Base-by-base conservation (phyloP, 805 yeast genomes). In the Phaffomyces antillensis region DNA sequence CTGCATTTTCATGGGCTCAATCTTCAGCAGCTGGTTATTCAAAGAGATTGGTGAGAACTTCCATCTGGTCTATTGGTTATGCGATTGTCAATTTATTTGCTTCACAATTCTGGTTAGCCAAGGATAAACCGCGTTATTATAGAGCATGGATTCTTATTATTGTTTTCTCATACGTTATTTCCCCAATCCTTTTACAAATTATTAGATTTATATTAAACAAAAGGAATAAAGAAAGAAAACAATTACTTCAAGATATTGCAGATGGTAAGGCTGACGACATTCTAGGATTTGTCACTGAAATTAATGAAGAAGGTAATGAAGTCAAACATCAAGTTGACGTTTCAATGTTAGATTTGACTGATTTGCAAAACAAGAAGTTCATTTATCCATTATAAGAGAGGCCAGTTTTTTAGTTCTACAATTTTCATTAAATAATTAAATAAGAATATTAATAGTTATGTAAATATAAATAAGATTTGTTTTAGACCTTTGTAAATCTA, bases 311-410 rank as follows among this genome's bases (percentile, higher is more conserved):
- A 16, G 60, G 61, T 18, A 48, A 51, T 8, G 41, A 54, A 10
- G 51, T 26, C 12, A 26, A 26, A 26, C 30, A 26, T 26, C 30
- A 55, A 20, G 75, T 70, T 13, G 64, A 69, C 43, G 50, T 65
- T 32, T 71, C 78, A 1, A 62, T 67, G 50, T 58, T 76, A 44
- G 83, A 77, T 57, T 55, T 76, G 34, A 78, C 83, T 5, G 82
- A 77, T 52, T 55, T 70, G 25, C 77, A 77, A 49, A 77, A 76
- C 53, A 62, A 71, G 51, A 56, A 64, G 17, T 77, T 76, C 48
- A 72, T 77, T 23, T 77, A 77, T 50, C 81, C 81, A 3, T 28
- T 24, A 32, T 32, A 32, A 30, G 23, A 20, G 5, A 20, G 23
- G 6, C 23, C 23, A 20, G 23, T 20, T 20, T 20, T 20, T 20